phyloP scores from a whole-genome alignment of 306 rosid genomes.

The Potentilla sterilis region DNA sequence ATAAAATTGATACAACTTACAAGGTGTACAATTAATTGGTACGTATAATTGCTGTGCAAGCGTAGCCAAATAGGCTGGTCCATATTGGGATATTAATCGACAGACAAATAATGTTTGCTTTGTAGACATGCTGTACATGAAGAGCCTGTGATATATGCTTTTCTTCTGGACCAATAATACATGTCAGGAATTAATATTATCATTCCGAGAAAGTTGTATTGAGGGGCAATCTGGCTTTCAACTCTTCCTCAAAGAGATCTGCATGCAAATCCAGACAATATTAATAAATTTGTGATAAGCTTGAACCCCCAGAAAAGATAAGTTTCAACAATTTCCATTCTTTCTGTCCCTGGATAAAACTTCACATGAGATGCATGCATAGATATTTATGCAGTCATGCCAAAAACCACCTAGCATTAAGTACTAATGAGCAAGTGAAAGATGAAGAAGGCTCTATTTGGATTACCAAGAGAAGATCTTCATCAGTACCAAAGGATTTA shows the following conservation, averaged over 20 bases:
- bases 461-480: constrained; percentile 89
- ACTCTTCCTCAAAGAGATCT: constrained; percentile 78
- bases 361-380: constrained; percentile 5
- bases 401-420: neutral
- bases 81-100: constrained; percentile 22
- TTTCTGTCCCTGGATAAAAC: neutral
- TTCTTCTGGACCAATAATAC: constrained; percentile 11
- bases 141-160: constrained; percentile 28
- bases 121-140: constrained; percentile 33
- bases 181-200: constrained; percentile 38
- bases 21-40: neutral
- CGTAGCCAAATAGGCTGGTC: constrained; percentile 17
- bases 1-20: neutral
- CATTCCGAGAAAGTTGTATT: constrained; percentile 28
- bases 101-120: neutral
- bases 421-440: neutral
- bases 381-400: neutral
- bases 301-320: neutral
- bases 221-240: constrained; percentile 37
- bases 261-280: constrained; percentile 30
- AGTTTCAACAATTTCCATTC: neutral
- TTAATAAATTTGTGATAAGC: constrained; percentile 13
- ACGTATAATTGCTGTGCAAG: neutral
- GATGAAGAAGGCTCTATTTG: neutral
- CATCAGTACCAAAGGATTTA: constrained; percentile 92